Percentiles rank a stretch among this genome's conserved stretches.
Evolutionary conservation across 2,329 filamentous ascomycete species (phyloP).

Genomic region (Fusarium hostae): DNA sequence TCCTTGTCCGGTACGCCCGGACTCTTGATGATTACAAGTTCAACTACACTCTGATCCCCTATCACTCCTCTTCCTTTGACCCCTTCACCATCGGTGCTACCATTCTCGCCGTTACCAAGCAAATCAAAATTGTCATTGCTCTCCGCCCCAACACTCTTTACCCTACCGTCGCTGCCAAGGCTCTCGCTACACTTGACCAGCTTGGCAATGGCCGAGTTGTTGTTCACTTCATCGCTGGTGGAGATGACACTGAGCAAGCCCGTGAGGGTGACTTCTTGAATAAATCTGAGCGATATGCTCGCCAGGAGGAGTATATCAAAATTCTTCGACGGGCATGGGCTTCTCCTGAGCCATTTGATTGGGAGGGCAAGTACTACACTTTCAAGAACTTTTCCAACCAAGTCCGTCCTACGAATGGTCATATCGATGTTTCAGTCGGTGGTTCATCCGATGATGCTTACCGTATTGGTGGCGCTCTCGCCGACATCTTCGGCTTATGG

Average conservation of each 20-base stretch:
- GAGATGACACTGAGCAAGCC: conserved; percentile 69
- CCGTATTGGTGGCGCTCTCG: conserved; percentile 66
- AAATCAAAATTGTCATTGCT: conserved; percentile 70
- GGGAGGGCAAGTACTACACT: conserved; percentile 68
- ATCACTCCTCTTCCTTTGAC: conserved; percentile 59
- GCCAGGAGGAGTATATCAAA: conserved; percentile 70
- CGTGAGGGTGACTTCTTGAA: conserved; percentile 68
- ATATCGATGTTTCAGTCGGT: conserved; percentile 68
- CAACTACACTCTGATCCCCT: conserved; percentile 71
- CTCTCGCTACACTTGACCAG: conserved; percentile 70
- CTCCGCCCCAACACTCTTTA: conserved; percentile 68
- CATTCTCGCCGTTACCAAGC: conserved; percentile 66
- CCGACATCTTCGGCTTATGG: conserved; percentile 73
- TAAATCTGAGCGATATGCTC: conserved; percentile 67
- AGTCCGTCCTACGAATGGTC: conserved; percentile 63
- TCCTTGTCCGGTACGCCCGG: conserved; percentile 65
- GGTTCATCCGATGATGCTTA: conserved; percentile 70
- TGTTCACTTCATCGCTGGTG: conserved; percentile 72
- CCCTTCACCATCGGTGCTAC: conserved; percentile 67
- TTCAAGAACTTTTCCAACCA: conserved; percentile 68
- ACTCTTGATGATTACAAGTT: conserved; percentile 69
- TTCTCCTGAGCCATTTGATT: conserved; percentile 68
- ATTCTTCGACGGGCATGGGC: conserved; percentile 69
- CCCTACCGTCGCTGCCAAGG: conserved; percentile 71
- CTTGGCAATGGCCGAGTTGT: conserved; percentile 67